These are phyloP conservation scores for Penicillium salamii DNA, from an alignment of 495 filamentous ascomycete species.

Conservation along the genomic window DNA sequence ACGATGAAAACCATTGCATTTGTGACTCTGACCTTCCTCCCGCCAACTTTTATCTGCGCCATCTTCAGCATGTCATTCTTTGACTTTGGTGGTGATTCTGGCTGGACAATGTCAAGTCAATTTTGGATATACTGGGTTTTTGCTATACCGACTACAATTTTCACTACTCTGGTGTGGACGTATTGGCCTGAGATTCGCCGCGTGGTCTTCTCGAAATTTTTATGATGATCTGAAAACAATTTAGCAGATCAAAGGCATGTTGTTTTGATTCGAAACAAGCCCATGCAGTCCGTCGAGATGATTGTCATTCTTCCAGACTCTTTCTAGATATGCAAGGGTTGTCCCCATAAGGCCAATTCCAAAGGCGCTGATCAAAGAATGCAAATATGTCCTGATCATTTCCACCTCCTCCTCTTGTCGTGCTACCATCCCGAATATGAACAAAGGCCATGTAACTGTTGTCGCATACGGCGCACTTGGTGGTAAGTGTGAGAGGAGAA, in stretches of 20 bases:
- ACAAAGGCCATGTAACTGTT: too few species aligned
- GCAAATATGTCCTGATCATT: not conserved
- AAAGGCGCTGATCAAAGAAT: not conserved
- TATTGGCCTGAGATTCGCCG: constrained; percentile 2
- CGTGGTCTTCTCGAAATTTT: too few species aligned
- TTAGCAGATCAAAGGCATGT: not conserved
- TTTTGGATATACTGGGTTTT: constrained; percentile 33
- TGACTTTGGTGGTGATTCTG: constrained; percentile 13
- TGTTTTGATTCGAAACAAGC: not conserved
- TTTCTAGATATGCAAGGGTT: not conserved
- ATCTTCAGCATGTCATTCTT: constrained; percentile 33
- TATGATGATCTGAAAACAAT: too few species aligned
- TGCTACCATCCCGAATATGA: too few species aligned
- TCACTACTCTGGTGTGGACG: constrained; percentile 2
- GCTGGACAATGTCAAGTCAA: constrained; percentile 23
- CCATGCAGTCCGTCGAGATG: not conserved
- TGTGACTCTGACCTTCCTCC: constrained; percentile 13
- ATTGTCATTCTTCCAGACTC: not conserved
- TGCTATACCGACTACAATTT: constrained; percentile 23
- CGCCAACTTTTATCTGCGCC: constrained; percentile 34
- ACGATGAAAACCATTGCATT: constrained; percentile 5
- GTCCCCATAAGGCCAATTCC: not conserved
- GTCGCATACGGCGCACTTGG: too few species aligned
- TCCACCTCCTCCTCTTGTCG: too few species aligned
- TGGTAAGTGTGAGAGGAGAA: too few species aligned